Base-by-base conservation (phyloP, 2,329 filamentous ascomycete genomes). In the Diaporthe citriasiana region DNA sequence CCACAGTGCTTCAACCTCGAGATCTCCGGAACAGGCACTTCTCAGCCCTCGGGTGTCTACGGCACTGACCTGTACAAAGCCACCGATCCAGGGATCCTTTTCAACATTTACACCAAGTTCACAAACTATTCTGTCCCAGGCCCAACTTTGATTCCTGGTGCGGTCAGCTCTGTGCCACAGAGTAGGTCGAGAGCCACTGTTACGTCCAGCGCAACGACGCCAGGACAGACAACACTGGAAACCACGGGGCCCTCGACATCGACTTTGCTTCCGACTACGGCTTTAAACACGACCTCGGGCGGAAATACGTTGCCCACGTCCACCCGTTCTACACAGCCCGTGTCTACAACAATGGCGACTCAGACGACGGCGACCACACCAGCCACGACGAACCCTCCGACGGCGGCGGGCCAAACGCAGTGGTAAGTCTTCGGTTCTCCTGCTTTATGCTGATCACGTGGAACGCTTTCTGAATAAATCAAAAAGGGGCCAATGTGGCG, bases 1-100 rank as follows among this genome's bases (percentile, higher is more conserved):
- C 85, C 85, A 19, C 84, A 86, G 79, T 88, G 86, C 78, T 79
- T 86, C 70, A 86, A 87, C 78, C 78, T 87, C 56, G 80, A 83
- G 74, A 82, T 87, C 53, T 82, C 79, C 33, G 85, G 85, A 47
- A 78, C 79, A 47, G 81, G 81, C 69, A 76, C 75, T 71, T 81
- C 80, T 33, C 77, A 76, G 22, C 79, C 79, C 55, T 66, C 50
- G 19, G 79, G 79, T 60, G 79, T 79, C 1, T 71, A 78, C 25
- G 79, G 76, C 35, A 78, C 77, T 53, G 74, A 78, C 35, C 77
- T 79, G 15, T 76, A 79, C 76, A 73, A 3, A 6, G 72, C 76
- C 68, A 74, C 69, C 25, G 78, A 78, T 68, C 9, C 76, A 8
- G 79, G 79, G 45, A 79, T 80, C 60, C 71, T 78, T 38, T 80